These are phyloP conservation scores for Biscogniauxia mediterranea DNA, from an alignment of 2,329 filamentous ascomycete genomes.

Conservation along the genomic window DNA sequence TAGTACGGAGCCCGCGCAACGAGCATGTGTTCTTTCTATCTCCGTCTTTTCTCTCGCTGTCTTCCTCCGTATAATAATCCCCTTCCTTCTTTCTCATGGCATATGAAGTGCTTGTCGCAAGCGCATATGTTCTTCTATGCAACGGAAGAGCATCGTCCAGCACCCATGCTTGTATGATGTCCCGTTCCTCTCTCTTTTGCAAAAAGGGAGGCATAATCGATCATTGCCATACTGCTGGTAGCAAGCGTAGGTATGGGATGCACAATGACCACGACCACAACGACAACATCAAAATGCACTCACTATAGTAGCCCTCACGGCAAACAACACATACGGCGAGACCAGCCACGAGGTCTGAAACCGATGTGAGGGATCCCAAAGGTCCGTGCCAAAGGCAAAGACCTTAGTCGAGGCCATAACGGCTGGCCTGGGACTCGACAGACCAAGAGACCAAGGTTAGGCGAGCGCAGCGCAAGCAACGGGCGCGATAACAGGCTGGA, in stretches of 20 bases:
- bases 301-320: conserved; percentile 54
- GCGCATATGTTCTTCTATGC: too few relatives aligned
- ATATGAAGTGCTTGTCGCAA: too few relatives aligned
- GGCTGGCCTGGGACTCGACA: background rate
- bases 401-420: conserved; percentile 10
- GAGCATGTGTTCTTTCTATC: background rate
- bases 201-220: too few relatives aligned
- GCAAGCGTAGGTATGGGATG: too few relatives aligned
- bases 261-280: too few relatives aligned
- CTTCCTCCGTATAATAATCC: background rate
- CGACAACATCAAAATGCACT: conserved; percentile 16
- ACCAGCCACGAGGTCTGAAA: conserved; percentile 82
- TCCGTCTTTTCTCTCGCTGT: background rate
- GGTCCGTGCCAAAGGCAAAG: conserved; percentile 25
- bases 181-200: too few relatives aligned
- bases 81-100: too few relatives aligned
- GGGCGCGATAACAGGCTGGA: too few relatives aligned
- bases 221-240: too few relatives aligned
- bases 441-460: background rate
- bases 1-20: conserved; percentile 1
- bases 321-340: conserved; percentile 61
- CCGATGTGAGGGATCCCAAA: conserved; percentile 58
- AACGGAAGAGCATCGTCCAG: too few relatives aligned
- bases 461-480: background rate
- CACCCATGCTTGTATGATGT: too few relatives aligned